Conservation (phyloP, 2,329 filamentous ascomycete species). For the Clonostachys sp. region DNA sequence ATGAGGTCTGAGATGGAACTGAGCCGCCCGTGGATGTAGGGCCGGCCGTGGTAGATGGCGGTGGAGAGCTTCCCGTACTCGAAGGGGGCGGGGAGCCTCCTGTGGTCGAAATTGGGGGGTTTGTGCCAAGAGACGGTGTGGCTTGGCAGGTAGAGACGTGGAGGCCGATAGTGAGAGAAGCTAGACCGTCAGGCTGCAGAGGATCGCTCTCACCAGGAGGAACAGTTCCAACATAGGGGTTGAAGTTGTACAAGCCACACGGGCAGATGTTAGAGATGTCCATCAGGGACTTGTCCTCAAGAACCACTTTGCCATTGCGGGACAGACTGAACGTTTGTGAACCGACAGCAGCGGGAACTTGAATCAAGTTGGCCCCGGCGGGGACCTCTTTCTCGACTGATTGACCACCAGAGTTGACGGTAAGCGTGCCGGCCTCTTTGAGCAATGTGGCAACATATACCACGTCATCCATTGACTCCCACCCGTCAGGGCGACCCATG, state of each 20-base stretch:
- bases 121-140: neutral
- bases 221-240: conserved; percentile 47
- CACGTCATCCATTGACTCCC: conserved; percentile 38
- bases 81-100: too few species aligned
- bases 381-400: conserved; percentile 35
- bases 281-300: conserved; percentile 42
- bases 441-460: conserved; percentile 49
- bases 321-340: conserved; percentile 38
- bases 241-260: conserved; percentile 53
- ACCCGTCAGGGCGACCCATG: conserved; percentile 43
- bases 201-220: conserved; percentile 28
- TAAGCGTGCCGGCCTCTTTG: conserved; percentile 34
- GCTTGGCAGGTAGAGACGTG: conserved; percentile 15
- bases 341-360: conserved; percentile 40
- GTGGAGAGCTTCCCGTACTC: too few species aligned
- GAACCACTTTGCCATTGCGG: conserved; percentile 30
- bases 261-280: conserved; percentile 41
- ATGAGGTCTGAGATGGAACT: too few species aligned
- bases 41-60: too few species aligned
- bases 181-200: conserved; percentile 25
- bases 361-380: conserved; percentile 36
- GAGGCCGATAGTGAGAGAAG: conserved; percentile 16
- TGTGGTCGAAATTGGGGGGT: too few species aligned
- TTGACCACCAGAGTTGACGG: conserved; percentile 37
- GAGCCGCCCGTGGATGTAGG: too few species aligned